These are phyloP conservation scores for Xylaria intraflava DNA, from an alignment of 495 filamentous ascomycete species.

Conservation along the genomic window DNA sequence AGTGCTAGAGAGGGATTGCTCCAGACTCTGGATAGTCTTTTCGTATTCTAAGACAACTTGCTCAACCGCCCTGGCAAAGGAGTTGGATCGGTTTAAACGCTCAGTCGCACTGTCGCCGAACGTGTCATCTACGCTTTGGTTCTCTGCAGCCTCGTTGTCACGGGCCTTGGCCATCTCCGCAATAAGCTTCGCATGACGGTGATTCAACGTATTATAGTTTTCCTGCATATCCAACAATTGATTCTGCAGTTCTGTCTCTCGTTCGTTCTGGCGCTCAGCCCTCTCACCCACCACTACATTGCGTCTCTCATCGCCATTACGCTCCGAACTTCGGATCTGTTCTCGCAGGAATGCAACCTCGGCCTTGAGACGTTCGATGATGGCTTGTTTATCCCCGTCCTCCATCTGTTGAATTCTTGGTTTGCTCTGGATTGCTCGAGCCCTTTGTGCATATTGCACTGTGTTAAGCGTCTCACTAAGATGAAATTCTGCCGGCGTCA, in stretches of 20 bases:
- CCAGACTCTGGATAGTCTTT: conserved; percentile 92
- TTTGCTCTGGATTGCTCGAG: conserved; percentile 94
- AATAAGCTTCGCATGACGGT: conserved; percentile 90
- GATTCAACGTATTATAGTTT: conserved; percentile 84
- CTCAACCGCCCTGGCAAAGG: conserved; percentile 91
- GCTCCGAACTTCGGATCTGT: conserved; percentile 73
- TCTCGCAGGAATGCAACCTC: conserved; percentile 92
- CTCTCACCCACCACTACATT: conserved; percentile 58
- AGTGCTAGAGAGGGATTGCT: conserved; percentile 86
- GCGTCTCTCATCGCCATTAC: conserved; percentile 50
- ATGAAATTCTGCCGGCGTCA: conserved; percentile 95
- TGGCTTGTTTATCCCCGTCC: conserved; percentile 88
- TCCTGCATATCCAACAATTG: conserved; percentile 89
- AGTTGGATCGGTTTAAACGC: conserved; percentile 85
- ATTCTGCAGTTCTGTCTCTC: conserved; percentile 88
- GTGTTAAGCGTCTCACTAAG: conserved; percentile 97
- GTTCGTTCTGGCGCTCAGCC: conserved; percentile 73
- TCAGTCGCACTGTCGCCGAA: conserved; percentile 77
- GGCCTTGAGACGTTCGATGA: conserved; percentile 89
- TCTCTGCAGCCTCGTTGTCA: conserved; percentile 52
- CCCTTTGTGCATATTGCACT: conserved; percentile 92
- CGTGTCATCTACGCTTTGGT: conserved; percentile 45
- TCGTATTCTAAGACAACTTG: conserved; percentile 96
- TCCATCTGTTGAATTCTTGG: conserved; percentile 92
- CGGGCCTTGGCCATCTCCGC: conserved; percentile 86